Evolutionary conservation across 371 early-diverging fungal species (phyloP).

Genomic region (Circinella minor): DNA sequence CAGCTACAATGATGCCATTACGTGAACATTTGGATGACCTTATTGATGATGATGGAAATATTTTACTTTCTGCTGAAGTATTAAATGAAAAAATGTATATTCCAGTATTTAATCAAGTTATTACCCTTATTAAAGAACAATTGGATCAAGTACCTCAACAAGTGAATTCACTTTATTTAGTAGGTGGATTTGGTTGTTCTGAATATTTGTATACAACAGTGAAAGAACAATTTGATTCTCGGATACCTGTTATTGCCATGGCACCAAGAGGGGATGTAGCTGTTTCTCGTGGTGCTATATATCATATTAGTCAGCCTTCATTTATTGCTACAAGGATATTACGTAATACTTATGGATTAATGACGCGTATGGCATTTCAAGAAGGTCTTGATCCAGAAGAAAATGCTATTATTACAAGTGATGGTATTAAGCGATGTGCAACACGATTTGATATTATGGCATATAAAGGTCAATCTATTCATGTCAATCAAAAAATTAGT

Average conservation of each 20-base stretch:
- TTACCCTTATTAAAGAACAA: constrained; percentile 47
- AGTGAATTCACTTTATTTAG: constrained; percentile 48
- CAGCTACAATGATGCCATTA: constrained; percentile 24
- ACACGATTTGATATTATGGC: constrained; percentile 36
- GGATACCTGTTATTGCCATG: constrained; percentile 19
- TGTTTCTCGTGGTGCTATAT: constrained; percentile 34
- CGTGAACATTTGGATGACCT: background rate
- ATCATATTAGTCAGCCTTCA: constrained; percentile 16
- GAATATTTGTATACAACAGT: constrained; percentile 46
- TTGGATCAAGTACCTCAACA: constrained; percentile 27
- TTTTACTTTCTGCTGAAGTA: constrained; percentile 39
- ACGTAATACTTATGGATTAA: constrained; percentile 24
- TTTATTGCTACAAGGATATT: constrained; percentile 22
- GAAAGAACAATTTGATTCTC: constrained; percentile 29
- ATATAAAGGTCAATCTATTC: constrained; percentile 26
- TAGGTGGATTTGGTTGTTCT: constrained; percentile 61
- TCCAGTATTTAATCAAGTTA: constrained; percentile 47
- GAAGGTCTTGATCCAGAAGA: constrained; percentile 33
- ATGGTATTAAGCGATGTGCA: constrained; percentile 35
- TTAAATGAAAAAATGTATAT: constrained; percentile 44
- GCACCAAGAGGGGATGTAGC: constrained; percentile 35
- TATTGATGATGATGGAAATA: constrained; percentile 30
- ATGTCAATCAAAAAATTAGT: constrained; percentile 22
- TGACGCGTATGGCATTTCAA: constrained; percentile 25
- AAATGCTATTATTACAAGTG: constrained; percentile 27